Conservation (phyloP, 2,329 filamentous ascomycete genomes). For the Fusarium dimerum region DNA sequence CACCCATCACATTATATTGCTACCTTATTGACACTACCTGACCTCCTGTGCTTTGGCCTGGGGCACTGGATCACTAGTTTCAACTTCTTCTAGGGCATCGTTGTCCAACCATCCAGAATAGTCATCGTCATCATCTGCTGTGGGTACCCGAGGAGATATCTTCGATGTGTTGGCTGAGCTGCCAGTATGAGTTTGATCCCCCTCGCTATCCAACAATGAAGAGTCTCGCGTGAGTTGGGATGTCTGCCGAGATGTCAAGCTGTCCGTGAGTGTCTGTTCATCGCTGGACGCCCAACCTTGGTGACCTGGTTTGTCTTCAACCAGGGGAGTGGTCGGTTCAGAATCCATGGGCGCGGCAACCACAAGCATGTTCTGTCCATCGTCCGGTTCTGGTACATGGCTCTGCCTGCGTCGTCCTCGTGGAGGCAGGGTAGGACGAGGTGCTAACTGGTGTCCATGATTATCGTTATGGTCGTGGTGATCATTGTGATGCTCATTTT, state of each 20-base stretch:
- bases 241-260: slow-evolving; percentile 15
- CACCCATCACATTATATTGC: slow-evolving; percentile 10
- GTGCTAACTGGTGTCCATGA: slow-evolving; percentile 5
- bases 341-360: slow-evolving; percentile 67
- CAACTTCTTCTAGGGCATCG: slow-evolving; percentile 28
- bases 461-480: slow-evolving; percentile 13
- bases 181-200: not conserved
- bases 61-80: slow-evolving; percentile 19
- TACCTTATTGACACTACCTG: slow-evolving; percentile 12
- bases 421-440: slow-evolving; percentile 34
- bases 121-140: slow-evolving; percentile 35
- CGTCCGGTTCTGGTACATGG: slow-evolving; percentile 36
- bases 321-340: slow-evolving; percentile 53
- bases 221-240: slow-evolving; percentile 8
- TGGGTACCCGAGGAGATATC: slow-evolving; percentile 10
- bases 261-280: slow-evolving; percentile 15
- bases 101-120: slow-evolving; percentile 41
- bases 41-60: slow-evolving; percentile 20
- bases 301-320: slow-evolving; percentile 33
- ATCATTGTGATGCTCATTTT: slow-evolving; percentile 27
- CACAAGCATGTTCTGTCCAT: slow-evolving; percentile 59
- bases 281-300: slow-evolving; percentile 19
- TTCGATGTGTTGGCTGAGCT: slow-evolving; percentile 7
- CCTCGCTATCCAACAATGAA: slow-evolving; percentile 11
- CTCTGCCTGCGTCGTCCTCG: slow-evolving; percentile 40